phyloP scores from a whole-genome alignment of 495 filamentous ascomycete species.

The Aspergillus sclerotiicarbonarius region DNA sequence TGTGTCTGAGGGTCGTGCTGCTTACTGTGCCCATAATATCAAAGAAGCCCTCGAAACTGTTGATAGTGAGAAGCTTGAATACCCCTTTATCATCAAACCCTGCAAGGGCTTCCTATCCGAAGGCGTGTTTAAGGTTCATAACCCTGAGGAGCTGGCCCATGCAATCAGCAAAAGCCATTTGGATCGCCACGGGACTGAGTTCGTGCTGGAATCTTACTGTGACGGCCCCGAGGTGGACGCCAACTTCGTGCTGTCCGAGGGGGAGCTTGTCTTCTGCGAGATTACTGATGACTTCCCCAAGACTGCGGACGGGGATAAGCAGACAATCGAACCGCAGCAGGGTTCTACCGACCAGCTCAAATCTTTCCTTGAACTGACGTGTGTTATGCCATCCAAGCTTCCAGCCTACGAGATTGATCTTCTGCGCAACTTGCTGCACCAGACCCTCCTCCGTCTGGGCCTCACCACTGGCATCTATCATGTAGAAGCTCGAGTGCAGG shows the following conservation, averaged over 20 bases:
- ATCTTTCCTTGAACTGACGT: conserved; percentile 2
- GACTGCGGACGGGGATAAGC: conserved; percentile 31
- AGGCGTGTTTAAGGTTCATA: conserved; percentile 40
- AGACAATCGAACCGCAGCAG: no score
- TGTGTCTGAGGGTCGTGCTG: background rate
- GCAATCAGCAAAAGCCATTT: background rate
- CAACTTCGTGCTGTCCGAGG: conserved; percentile 49
- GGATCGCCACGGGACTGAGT: conserved; percentile 7
- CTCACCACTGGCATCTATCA: conserved; percentile 37
- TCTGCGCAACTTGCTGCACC: background rate
- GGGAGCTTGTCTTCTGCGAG: conserved; percentile 51
- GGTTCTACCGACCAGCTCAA: background rate
- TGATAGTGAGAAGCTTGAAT: conserved; percentile 22
- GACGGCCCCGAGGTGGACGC: conserved; percentile 53
- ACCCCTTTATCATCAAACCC: conserved; percentile 48
- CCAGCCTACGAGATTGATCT: background rate
- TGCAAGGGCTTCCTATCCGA: conserved; percentile 40
- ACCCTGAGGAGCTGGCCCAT: conserved; percentile 23
- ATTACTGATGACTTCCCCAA: conserved; percentile 52
- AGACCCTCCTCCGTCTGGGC: conserved; percentile 15
- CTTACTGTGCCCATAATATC: background rate
- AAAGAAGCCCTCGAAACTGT: background rate
- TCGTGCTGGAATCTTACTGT: conserved; percentile 30
- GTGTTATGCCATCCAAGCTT: conserved; percentile 2
- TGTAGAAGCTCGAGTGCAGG: conserved; percentile 31